Conservation (phyloP, 1,284 basidiomycete species). For the Sphaerobolus stellatus region DNA sequence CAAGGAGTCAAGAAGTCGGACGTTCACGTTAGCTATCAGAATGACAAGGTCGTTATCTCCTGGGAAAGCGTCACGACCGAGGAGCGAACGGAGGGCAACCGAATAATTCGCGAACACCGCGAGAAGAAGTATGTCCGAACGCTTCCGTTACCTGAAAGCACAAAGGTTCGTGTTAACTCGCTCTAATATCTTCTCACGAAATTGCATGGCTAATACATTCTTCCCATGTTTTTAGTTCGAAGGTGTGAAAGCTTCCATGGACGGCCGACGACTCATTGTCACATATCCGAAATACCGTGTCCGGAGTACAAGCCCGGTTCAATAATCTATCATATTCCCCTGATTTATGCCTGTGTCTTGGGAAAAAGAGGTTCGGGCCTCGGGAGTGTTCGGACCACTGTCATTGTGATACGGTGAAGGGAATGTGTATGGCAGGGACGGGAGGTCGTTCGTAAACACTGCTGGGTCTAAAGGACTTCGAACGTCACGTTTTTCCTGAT, state of each 20-base stretch:
- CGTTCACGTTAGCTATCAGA: constrained; percentile 68
- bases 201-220: not conserved
- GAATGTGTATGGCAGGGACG: no score
- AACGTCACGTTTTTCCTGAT: no score
- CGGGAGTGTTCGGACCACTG: no score
- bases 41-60: constrained; percentile 60
- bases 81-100: constrained; percentile 61
- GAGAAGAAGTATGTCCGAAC: constrained; percentile 52
- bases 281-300: constrained; percentile 58
- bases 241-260: constrained; percentile 62
- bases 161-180: constrained; percentile 36
- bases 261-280: constrained; percentile 54
- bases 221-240: constrained; percentile 50
- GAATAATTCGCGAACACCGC: constrained; percentile 56
- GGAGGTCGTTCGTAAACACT: no score
- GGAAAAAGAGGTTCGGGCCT: no score
- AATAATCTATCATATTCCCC: no score
- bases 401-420: no score
- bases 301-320: no score
- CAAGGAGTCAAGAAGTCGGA: constrained; percentile 66
- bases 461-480: no score
- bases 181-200: not conserved
- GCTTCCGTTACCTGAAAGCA: constrained; percentile 48
- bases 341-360: no score
- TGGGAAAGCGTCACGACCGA: constrained; percentile 58